A percentile compares a stretch with the other conserved stretches of the same genome.
These are phyloP conservation scores for Pseudomonodictys pantanalensis DNA, from an alignment of 495 filamentous ascomycete species.

Conservation along the genomic window DNA sequence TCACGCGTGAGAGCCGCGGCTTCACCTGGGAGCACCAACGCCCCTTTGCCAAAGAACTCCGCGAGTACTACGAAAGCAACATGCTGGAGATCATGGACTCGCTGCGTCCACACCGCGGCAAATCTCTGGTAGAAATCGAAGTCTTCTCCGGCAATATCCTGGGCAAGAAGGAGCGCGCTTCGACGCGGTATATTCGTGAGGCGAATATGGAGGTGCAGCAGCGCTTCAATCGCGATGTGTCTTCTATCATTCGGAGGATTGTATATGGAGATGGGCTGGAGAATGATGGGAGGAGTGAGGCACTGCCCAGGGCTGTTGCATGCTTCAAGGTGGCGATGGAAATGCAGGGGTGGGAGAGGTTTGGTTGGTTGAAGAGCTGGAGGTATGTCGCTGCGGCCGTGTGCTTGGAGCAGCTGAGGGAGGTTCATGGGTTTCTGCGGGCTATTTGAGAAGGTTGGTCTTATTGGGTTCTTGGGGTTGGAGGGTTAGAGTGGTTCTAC, in stretches of 20 bases:
- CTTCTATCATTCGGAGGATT: slow-evolving; percentile 49
- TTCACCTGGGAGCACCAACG: slow-evolving; percentile 48
- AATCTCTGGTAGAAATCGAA: slow-evolving; percentile 67
- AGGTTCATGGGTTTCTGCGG: no score
- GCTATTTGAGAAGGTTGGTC: no score
- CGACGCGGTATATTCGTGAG: slow-evolving; percentile 63
- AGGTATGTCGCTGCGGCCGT: slow-evolving; percentile 16
- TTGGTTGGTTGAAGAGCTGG: slow-evolving; percentile 12
- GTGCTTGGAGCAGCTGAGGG: slow-evolving; percentile 13
- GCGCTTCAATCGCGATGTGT: slow-evolving; percentile 53
- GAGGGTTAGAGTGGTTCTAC: no score
- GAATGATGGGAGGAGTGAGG: slow-evolving; percentile 37
- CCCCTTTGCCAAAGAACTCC: slow-evolving; percentile 48
- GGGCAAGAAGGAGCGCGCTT: slow-evolving; percentile 54
- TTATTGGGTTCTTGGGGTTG: no score
- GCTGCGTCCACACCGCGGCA: slow-evolving; percentile 56
- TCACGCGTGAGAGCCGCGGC: slow-evolving; percentile 40
- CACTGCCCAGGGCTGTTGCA: slow-evolving; percentile 50
- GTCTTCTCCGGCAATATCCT: slow-evolving; percentile 73
- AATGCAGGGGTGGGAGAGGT: slow-evolving; percentile 2
- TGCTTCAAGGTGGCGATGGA: slow-evolving; percentile 40
- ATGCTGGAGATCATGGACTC: slow-evolving; percentile 55
- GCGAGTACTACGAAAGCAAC: slow-evolving; percentile 51
- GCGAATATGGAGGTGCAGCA: slow-evolving; percentile 59
- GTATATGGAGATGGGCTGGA: slow-evolving; percentile 37